Evolutionary conservation across 2,329 filamentous ascomycete genomes (phyloP).

Genomic region (Colletotrichum sp.): DNA sequence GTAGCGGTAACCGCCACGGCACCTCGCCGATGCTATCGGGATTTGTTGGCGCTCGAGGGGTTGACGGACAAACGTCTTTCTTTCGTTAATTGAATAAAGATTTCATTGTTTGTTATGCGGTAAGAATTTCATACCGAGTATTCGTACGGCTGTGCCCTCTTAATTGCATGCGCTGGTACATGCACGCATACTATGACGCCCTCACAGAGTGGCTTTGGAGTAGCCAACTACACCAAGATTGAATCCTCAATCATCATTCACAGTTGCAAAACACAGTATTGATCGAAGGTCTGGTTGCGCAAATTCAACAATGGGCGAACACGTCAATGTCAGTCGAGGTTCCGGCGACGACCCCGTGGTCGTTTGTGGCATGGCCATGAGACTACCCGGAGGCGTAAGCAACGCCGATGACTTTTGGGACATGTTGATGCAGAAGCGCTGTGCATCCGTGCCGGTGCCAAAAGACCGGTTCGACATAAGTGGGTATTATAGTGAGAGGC

Average conservation of each 20-base stretch:
- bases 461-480: not conserved
- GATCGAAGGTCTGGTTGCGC: not conserved
- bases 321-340: not conserved
- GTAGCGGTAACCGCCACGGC: too few relatives aligned
- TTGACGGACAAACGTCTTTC: not conserved
- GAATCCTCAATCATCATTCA: not conserved
- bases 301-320: not conserved
- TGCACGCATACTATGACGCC: not conserved
- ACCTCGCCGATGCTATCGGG: not conserved
- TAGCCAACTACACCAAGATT: not conserved
- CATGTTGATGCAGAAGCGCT: not conserved
- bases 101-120: not conserved
- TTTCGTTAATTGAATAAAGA: not conserved
- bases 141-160: not conserved
- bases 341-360: not conserved
- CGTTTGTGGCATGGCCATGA: constrained; percentile 2
- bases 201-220: not conserved
- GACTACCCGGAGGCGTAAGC: not conserved
- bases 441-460: not conserved
- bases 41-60: not conserved
- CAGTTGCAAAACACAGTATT: not conserved
- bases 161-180: not conserved
- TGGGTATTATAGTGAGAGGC: not conserved
- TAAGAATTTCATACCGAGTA: not conserved
- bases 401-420: not conserved